A percentile compares a stretch with the other conserved stretches of the same genome.
phyloP scores from a whole-genome alignment of 2,329 filamentous ascomycete genomes.

The Phyllosticta citrichinensis region DNA sequence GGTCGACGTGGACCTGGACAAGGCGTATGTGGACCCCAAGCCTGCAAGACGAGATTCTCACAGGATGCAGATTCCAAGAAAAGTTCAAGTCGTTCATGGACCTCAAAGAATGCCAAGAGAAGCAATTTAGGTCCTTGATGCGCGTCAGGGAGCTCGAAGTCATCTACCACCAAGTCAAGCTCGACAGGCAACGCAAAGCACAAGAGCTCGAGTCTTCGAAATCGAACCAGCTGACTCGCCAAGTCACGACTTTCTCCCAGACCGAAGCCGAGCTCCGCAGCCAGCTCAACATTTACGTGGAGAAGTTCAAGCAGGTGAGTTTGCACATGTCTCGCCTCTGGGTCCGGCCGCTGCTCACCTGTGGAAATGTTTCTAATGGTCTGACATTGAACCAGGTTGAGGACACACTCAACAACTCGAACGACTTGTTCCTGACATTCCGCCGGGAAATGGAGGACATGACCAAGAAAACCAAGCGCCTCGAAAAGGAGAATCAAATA shows the following conservation, averaged over 20 bases:
- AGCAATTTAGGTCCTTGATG: slow-evolving; percentile 86
- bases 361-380: slow-evolving; percentile 15
- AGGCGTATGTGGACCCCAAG: slow-evolving; percentile 52
- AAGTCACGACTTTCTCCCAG: slow-evolving; percentile 92
- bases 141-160: slow-evolving; percentile 94
- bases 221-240: slow-evolving; percentile 74
- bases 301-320: slow-evolving; percentile 97
- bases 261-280: slow-evolving; percentile 89
- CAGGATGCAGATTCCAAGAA: slow-evolving; percentile 43
- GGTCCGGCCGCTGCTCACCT: slow-evolving; percentile 8
- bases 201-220: slow-evolving; percentile 73
- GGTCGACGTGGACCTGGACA: slow-evolving; percentile 82
- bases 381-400: slow-evolving; percentile 61
- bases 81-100: slow-evolving; percentile 95
- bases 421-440: slow-evolving; percentile 93
- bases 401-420: slow-evolving; percentile 96
- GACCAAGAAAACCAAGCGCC: slow-evolving; percentile 95
- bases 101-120: slow-evolving; percentile 89
- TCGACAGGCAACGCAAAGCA: slow-evolving; percentile 80
- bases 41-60: neutral
- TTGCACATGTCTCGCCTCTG: slow-evolving; percentile 9
- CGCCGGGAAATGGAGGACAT: slow-evolving; percentile 99
- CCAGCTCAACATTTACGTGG: slow-evolving; percentile 95
- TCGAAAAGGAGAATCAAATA: slow-evolving; percentile 92
- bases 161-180: slow-evolving; percentile 78